phyloP scores from a whole-genome alignment of 1,139 yeast genomes.

The Debaryomyces fabryi region DNA sequence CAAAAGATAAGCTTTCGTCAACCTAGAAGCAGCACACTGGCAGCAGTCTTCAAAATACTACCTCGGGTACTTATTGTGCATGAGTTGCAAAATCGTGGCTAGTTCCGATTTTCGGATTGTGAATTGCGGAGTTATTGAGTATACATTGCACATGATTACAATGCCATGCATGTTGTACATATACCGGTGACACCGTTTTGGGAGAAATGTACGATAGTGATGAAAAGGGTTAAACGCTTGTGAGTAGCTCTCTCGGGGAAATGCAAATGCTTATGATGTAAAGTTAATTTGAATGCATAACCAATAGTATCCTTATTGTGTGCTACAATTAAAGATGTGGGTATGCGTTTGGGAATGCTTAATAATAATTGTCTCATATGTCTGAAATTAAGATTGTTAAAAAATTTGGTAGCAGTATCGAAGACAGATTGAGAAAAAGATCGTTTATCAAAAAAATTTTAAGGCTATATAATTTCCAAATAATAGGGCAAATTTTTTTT shows the following conservation, averaged over 20 bases:
- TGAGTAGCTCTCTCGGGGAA: neutral
- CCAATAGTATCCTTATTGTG: neutral
- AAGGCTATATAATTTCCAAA: neutral
- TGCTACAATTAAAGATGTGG: neutral
- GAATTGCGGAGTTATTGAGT: neutral
- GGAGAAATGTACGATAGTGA: neutral
- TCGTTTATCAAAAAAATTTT: conserved; percentile 1
- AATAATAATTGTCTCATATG: conserved; percentile 1
- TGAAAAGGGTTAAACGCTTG: neutral
- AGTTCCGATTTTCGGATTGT: conserved; percentile 1
- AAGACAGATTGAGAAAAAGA: conserved; percentile 1
- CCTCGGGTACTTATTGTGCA: neutral
- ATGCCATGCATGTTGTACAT: neutral
- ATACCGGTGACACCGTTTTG: neutral
- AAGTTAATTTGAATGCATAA: neutral
- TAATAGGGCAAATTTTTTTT: neutral
- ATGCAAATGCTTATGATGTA: neutral
- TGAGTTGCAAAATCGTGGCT: neutral
- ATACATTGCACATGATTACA: neutral
- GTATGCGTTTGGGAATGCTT: neutral
- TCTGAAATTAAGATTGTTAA: neutral
- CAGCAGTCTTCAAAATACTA: neutral
- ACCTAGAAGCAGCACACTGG: neutral
- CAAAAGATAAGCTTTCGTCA: conserved; percentile 1
- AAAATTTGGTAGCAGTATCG: conserved; percentile 2